Base-by-base conservation (phyloP, 1,284 basidiomycete species). In the Termitomyces sp. region DNA sequence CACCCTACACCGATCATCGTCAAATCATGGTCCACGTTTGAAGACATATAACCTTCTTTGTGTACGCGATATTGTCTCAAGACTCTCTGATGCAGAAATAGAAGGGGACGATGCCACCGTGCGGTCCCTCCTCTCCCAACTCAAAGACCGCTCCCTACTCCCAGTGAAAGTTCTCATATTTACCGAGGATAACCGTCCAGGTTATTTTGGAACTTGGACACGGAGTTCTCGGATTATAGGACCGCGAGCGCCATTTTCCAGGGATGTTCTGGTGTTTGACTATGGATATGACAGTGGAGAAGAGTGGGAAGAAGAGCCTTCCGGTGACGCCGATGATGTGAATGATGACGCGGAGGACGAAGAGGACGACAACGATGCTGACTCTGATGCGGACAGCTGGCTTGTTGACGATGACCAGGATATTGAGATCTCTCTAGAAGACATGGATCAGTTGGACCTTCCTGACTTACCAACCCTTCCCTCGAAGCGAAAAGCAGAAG, bases 121-220 rank as follows among this genome's bases (percentile, higher is more conserved):
- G 21, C 82, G 84, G 28, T 67, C 68, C 5, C 70, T 88, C 6
- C 74, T 84, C 31, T 64, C 70, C 6, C 67, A 79, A 52, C 75
- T 94, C 13, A 72, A 73, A 51, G 76, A 89, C 57, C 82, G 87
- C 10, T 67, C 67, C 9, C 60, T 73, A n/a, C 69, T 90, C 33
- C 84, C 84, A 0, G 79, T 81, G 31, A 94, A 92, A 68, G 79
- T 84, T 2, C 72, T 94, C 44, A 83, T 89, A 57, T 94, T 92
- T 67, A 68, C 75, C 21, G 85, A 86, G 57, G 89, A 94, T 66
- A 76, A 78, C 0, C 82, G 92, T 33, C 92, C 92, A 17, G 90
- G 90, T 1, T 94, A 92, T 68, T 86, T 85, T 62, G 92, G 91
- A 26, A 94, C 92, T 15, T 94, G 88, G 87, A 92, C 90, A 9